Conservation (phyloP, 1,284 basidiomycete species). For the Malassezia cuniculi region DNA sequence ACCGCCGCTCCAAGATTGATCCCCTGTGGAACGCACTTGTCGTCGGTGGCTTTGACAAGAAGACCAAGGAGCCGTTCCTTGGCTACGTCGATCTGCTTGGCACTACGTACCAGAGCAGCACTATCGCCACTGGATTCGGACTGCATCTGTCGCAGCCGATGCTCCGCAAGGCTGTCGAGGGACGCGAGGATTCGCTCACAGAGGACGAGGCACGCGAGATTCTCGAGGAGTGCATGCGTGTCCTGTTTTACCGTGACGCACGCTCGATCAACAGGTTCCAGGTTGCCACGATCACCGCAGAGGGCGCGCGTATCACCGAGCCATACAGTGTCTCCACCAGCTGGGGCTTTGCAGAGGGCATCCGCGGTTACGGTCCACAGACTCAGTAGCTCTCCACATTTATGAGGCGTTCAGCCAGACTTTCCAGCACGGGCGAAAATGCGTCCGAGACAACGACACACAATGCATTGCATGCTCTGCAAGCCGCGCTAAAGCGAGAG, state of each 20-base stretch:
- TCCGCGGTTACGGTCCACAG: constrained; percentile 55
- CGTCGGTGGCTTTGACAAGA: constrained; percentile 54
- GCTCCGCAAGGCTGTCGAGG: constrained; percentile 77
- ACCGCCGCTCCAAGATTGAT: constrained; percentile 70
- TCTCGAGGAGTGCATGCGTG: constrained; percentile 75
- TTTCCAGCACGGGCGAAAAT: no score
- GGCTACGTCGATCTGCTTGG: constrained; percentile 93
- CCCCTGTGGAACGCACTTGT: constrained; percentile 92
- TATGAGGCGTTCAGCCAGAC: no score
- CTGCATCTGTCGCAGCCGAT: constrained; percentile 84
- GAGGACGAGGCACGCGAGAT: constrained; percentile 69
- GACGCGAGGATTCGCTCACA: constrained; percentile 59
- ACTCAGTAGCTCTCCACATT: constrained; percentile 40
- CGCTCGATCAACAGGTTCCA: constrained; percentile 95
- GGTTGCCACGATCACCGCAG: constrained; percentile 72
- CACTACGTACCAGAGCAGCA: constrained; percentile 85
- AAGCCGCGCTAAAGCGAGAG: no score
- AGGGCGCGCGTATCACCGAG: constrained; percentile 68
- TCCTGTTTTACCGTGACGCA: constrained; percentile 92
- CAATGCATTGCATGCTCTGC: no score
- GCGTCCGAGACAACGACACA: no score
- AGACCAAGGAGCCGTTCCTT: constrained; percentile 47
- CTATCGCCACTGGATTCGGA: constrained; percentile 93
- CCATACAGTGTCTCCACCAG: constrained; percentile 63
- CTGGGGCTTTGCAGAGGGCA: constrained; percentile 84